A percentile compares a stretch with the other conserved stretches of the same genome.
Evolutionary conservation across 129 eudicot genomes (phyloP).

Genomic region (Logfia minima): DNA sequence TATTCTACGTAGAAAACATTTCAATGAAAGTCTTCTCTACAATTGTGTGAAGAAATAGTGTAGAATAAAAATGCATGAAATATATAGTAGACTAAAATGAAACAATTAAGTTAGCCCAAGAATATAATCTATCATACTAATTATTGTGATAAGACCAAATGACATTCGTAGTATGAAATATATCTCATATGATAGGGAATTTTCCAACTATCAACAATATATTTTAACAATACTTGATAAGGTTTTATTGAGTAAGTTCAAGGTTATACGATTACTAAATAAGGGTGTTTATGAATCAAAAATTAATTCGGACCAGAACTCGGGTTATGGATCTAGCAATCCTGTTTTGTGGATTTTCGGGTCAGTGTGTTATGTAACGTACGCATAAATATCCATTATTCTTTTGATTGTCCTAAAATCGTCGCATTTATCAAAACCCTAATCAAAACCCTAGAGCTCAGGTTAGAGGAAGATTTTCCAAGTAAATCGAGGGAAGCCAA

Average conservation of each 20-base stretch:
- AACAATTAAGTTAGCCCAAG: too few relatives aligned
- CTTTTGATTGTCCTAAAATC: not conserved
- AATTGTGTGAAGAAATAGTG: too few relatives aligned
- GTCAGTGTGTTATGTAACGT: not conserved
- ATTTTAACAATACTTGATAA: not conserved
- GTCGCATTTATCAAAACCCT: too few relatives aligned
- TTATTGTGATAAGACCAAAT: not conserved
- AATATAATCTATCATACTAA: not conserved
- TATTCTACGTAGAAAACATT: not conserved
- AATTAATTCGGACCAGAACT: not conserved
- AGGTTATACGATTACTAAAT: not conserved
- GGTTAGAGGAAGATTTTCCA: too few relatives aligned
- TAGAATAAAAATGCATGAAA: too few relatives aligned
- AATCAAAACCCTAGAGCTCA: too few relatives aligned
- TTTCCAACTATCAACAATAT: too few relatives aligned
- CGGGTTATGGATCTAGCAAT: not conserved
- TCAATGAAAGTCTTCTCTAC: too few relatives aligned
- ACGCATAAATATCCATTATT: not conserved
- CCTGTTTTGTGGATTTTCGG: slow-evolving; percentile 12
- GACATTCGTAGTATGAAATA: not conserved
- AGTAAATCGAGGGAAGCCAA: too few relatives aligned
- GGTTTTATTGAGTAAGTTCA: not conserved
- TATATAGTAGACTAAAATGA: too few relatives aligned
- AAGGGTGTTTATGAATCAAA: slow-evolving; percentile 1
- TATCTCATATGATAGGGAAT: not conserved